Evolutionary conservation across 495 filamentous ascomycete genomes (phyloP).

Genomic region (Chaetomium tenue): DNA sequence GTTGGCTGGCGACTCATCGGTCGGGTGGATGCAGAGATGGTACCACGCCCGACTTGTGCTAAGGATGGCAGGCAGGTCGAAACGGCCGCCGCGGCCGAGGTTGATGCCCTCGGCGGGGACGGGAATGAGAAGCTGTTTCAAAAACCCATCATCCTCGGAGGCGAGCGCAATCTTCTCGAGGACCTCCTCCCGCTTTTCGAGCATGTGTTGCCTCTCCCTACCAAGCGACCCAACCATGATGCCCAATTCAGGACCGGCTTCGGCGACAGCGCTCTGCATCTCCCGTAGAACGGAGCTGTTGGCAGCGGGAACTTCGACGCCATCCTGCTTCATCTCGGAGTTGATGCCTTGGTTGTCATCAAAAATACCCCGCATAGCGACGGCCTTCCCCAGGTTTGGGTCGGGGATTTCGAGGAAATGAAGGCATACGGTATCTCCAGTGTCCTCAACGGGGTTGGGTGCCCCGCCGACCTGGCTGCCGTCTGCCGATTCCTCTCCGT

Average conservation of each 20-base stretch:
- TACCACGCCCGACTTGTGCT: constrained; percentile 91
- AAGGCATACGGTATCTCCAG: constrained; percentile 80
- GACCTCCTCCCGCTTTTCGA: constrained; percentile 76
- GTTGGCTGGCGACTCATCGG: constrained; percentile 74
- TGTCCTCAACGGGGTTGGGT: constrained; percentile 62
- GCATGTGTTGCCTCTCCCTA: constrained; percentile 71
- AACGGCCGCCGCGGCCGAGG: constrained; percentile 68
- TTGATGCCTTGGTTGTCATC: constrained; percentile 92
- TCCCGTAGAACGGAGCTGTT: constrained; percentile 79
- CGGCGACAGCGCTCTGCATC: constrained; percentile 75
- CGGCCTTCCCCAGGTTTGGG: constrained; percentile 75
- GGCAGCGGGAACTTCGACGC: constrained; percentile 64
- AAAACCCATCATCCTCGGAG: constrained; percentile 77
- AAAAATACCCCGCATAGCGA: constrained; percentile 83
- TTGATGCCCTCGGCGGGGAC: constrained; percentile 69
- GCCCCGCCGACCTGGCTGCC: constrained; percentile 55
- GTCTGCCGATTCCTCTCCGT: constrained; percentile 63
- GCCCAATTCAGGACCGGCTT: constrained; percentile 79
- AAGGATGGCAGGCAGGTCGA: constrained; percentile 67
- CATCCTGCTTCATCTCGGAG: constrained; percentile 93
- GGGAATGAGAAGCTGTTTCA: constrained; percentile 81
- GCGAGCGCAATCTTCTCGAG: constrained; percentile 82
- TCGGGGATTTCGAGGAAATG: constrained; percentile 84
- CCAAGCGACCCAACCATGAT: constrained; percentile 62
- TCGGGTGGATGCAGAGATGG: constrained; percentile 87